Evolutionary conservation across 2,329 filamentous ascomycete genomes (phyloP), one percentile per base, ranked within the genome.

Genomic region (Fusarium sp.): DNA sequence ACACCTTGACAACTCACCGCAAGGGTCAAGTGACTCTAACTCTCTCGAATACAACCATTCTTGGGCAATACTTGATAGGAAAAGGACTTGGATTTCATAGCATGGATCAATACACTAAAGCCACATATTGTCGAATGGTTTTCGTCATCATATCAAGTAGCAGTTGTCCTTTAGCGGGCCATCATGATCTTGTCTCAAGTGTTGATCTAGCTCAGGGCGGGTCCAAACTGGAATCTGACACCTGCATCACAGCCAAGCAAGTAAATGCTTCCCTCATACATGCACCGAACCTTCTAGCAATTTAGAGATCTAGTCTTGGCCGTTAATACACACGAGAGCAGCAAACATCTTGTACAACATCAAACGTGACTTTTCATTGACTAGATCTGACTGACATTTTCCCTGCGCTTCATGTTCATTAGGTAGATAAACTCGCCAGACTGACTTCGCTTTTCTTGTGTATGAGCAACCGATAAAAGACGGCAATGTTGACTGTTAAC

Each of bases 371-470:
- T 27, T 25, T 36, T 58, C 14, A 53, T 36, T 53, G 16, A 58
- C 31, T 58, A 14, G 34, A 11, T 31, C 14, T 14, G 27, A 2
- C 40, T 44, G 36, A 27, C n/a, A 29, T 46, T n/a, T 46, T 54
- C 40, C 27, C 27, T 46, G 44, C 36, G 18, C 14, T 29, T 25
- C 16, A n/a, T 57, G 33, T 23, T 46, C 40, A 53, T 51, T n/a
- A 54, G 29, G 55, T 27, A 40, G 29, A 58, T 27, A 40, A 62
- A 53, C 55, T 33, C 38, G 31, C 11, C 55, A 46, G 34, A 23
- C n/a, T 34, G 31, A 64, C 42, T 6, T 50, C 56, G 55, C 63
- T 64, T 64, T 67, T 69, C 54, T 55, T 51, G n/a, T 23, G 16
- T 18, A 59, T 27, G 27, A 59, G 29, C 13, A 34, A 16, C 13